Evolutionary conservation across 768 basidiomycete species (phyloP).

Genomic region (Psilocybe tampanensis): DNA sequence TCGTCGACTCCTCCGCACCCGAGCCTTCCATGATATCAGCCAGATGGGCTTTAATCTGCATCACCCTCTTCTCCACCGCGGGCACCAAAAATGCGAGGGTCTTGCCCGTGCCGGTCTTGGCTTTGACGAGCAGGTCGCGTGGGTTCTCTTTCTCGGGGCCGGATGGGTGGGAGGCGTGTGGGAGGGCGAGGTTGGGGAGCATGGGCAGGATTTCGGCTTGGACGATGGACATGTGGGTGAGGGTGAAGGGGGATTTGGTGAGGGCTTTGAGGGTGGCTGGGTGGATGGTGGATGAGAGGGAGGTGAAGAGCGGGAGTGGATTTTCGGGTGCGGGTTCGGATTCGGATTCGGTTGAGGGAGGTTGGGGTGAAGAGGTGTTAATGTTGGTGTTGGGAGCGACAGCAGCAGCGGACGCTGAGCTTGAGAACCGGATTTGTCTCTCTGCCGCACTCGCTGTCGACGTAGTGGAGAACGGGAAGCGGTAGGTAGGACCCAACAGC

Average conservation of each 20-base stretch:
- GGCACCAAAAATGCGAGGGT: slow-evolving; percentile 88
- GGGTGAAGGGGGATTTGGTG: slow-evolving; percentile 62
- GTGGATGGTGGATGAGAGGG: slow-evolving; percentile 42
- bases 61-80: slow-evolving; percentile 76
- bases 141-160: slow-evolving; percentile 18
- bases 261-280: slow-evolving; percentile 57
- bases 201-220: slow-evolving; percentile 79
- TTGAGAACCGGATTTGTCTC: background rate
- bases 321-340: background rate
- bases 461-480: no score
- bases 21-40: no score
- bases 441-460: no score
- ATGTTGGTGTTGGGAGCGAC: no score
- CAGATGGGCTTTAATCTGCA: slow-evolving; percentile 47
- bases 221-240: slow-evolving; percentile 76
- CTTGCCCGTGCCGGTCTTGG: slow-evolving; percentile 90
- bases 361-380: background rate
- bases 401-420: background rate
- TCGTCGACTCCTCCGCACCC: no score
- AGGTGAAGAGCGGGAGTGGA: slow-evolving; percentile 21
- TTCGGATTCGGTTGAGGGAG: background rate
- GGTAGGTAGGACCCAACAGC: slow-evolving; percentile 12
- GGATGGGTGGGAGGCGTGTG: slow-evolving; percentile 33
- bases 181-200: slow-evolving; percentile 67
- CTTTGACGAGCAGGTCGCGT: slow-evolving; percentile 83